These are phyloP conservation scores for Pseudoperonospora humuli DNA, from an alignment of 352 stramenopile genomes.

Conservation along the genomic window DNA sequence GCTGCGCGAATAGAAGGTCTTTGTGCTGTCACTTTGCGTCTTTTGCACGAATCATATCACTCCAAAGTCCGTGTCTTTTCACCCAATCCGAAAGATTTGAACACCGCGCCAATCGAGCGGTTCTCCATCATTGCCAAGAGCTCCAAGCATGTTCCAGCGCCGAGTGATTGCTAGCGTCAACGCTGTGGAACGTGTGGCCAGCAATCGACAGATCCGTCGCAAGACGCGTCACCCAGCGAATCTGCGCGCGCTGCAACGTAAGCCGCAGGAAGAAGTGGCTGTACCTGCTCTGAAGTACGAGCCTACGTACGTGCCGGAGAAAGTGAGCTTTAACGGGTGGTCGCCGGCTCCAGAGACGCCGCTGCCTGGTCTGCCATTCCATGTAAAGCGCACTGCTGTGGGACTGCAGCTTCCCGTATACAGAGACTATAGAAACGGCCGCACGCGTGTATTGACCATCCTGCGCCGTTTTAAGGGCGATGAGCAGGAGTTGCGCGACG, in stretches of 20 bases:
- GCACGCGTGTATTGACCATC: slow-evolving; percentile 83
- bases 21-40: no score
- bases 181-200: slow-evolving; percentile 60
- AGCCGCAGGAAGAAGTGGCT: slow-evolving; percentile 40
- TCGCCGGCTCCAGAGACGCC: slow-evolving; percentile 61
- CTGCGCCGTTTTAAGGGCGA: slow-evolving; percentile 75
- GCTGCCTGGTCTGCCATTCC: slow-evolving; percentile 57
- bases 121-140: slow-evolving; percentile 13
- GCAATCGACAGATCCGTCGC: slow-evolving; percentile 81
- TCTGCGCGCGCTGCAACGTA: slow-evolving; percentile 57
- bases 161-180: slow-evolving; percentile 39
- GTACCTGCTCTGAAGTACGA: slow-evolving; percentile 77
- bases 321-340: slow-evolving; percentile 87
- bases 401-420: slow-evolving; percentile 82
- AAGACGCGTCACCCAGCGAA: slow-evolving; percentile 70
- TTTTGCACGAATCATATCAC: slow-evolving; percentile 5
- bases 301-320: slow-evolving; percentile 69
- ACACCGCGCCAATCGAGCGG: slow-evolving; percentile 21
- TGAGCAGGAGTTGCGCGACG: slow-evolving; percentile 59
- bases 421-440: slow-evolving; percentile 78
- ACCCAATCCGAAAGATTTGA: slow-evolving; percentile 1
- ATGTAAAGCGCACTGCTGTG: slow-evolving; percentile 73
- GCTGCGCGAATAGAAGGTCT: no score
- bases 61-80: background rate
- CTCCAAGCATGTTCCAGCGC: slow-evolving; percentile 51